Percentiles rank a stretch among this genome's conserved stretches.
Evolutionary conservation across 192 early-diverging fungal genomes (phyloP).

Genomic region (Gonapodya prolifera): DNA sequence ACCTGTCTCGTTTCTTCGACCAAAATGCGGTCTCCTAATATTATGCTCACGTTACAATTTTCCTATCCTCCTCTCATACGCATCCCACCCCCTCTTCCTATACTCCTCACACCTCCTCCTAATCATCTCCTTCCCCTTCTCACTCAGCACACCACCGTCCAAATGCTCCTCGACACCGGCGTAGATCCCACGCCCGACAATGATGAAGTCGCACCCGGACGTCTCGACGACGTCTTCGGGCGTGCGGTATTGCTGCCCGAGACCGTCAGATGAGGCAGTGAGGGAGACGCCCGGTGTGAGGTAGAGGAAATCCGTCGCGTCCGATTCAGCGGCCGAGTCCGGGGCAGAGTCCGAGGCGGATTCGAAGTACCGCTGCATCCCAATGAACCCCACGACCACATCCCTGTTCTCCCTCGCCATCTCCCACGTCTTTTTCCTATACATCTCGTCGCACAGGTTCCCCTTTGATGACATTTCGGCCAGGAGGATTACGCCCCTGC

Average conservation of each 20-base stretch:
- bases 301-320: conserved; percentile 77
- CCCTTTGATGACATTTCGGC: conserved; percentile 96
- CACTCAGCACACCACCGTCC: too few relatives aligned
- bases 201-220: conserved; percentile 87
- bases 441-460: conserved; percentile 66
- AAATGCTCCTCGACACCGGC: conserved; percentile 16
- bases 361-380: conserved; percentile 42
- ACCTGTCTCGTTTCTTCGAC: too few relatives aligned
- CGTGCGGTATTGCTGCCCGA: conserved; percentile 94
- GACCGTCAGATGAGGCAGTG: conserved; percentile 62
- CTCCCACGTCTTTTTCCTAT: conserved; percentile 71
- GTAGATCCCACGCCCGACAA: conserved; percentile 97
- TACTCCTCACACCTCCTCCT: too few relatives aligned
- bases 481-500: conserved; percentile 72
- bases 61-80: too few relatives aligned
- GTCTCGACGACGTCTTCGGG: conserved; percentile 75
- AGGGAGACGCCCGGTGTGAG: conserved; percentile 94
- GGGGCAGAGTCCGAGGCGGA: conserved; percentile 32
- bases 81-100: too few relatives aligned
- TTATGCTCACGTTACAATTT: too few relatives aligned
- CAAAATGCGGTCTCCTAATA: too few relatives aligned
- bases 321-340: too few relatives aligned
- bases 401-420: conserved; percentile 76
- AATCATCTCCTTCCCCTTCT: too few relatives aligned
- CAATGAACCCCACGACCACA: conserved; percentile 95